These are phyloP conservation scores for Neostapfia colusana DNA, from an alignment of 176 grass and related monocot species.

Conservation along the genomic window DNA sequence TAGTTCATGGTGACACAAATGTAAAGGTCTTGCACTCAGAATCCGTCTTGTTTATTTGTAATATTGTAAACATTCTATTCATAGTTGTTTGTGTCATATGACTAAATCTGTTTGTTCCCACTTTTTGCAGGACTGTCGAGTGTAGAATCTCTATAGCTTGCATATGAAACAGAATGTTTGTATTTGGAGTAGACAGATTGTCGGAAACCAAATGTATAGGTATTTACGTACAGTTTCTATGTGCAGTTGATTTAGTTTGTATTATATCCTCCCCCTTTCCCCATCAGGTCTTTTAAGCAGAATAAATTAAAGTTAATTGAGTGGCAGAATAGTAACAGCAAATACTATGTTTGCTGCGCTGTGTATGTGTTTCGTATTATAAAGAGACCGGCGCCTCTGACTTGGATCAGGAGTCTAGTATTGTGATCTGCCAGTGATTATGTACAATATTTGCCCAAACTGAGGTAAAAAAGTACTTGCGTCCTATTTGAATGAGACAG, in stretches of 20 bases:
- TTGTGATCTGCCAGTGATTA: no score
- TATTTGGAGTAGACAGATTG: neutral
- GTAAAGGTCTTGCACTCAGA: neutral
- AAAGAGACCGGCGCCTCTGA: no score
- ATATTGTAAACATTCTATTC: neutral
- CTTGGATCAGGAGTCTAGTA: no score
- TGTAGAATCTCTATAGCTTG: neutral
- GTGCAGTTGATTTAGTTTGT: neutral
- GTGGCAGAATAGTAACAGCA: neutral
- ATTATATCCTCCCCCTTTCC: neutral
- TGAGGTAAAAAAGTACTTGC: no score
- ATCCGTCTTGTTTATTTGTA: neutral
- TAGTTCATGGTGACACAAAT: neutral
- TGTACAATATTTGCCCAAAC: no score
- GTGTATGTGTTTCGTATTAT: no score
- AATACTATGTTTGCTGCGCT: no score
- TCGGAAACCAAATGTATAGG: constrained; percentile 12
- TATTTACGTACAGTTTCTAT: neutral
- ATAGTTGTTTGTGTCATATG: neutral
- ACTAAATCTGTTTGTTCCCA: neutral
- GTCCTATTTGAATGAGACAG: neutral
- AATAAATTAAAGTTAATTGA: neutral
- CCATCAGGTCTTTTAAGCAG: neutral
- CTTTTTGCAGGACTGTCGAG: constrained; percentile 1
- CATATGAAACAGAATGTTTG: neutral